Percentiles rank a stretch among this genome's conserved stretches.
Conservation (phyloP, 2,329 filamentous ascomycete species). For the Aspergillaceae sp. region DNA sequence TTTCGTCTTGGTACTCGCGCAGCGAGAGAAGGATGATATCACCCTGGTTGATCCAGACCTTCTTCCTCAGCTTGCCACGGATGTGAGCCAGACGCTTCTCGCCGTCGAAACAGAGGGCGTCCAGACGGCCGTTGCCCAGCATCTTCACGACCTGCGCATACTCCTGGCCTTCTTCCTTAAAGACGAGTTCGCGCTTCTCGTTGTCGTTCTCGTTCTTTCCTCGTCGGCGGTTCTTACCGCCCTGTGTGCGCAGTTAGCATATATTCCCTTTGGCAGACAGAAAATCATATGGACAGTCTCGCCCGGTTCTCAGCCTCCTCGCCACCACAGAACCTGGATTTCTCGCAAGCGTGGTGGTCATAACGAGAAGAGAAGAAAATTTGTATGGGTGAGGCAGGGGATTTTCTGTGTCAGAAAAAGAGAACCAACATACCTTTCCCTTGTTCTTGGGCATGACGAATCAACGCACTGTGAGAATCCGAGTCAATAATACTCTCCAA, state of each 20-base stretch:
- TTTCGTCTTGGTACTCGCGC: constrained; percentile 88
- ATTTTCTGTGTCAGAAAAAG: constrained; percentile 1
- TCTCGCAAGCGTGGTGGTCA: neutral
- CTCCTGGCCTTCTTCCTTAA: constrained; percentile 97
- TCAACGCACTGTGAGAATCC: constrained; percentile 15
- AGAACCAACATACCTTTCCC: constrained; percentile 68
- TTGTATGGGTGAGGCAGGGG: constrained; percentile 5
- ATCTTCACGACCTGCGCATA: constrained; percentile 89
- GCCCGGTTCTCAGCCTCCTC: neutral
- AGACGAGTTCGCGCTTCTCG: constrained; percentile 95
- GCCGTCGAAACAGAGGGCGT: constrained; percentile 92
- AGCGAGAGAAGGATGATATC: constrained; percentile 85
- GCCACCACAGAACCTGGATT: neutral
- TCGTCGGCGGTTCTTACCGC: constrained; percentile 95
- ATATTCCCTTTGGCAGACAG: neutral
- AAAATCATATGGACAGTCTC: neutral
- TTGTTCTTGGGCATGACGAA: constrained; percentile 94
- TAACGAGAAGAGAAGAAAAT: constrained; percentile 2
- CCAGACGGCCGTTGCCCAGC: constrained; percentile 88
- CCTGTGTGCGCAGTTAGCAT: constrained; percentile 48
- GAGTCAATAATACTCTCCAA: neutral
- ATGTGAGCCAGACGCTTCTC: constrained; percentile 76
- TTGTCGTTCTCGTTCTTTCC: constrained; percentile 99
- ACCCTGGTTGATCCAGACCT: constrained; percentile 99
- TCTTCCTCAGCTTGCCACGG: constrained; percentile 96